A percentile compares a stretch with the other conserved stretches of the same genome.
Evolutionary conservation across 371 early-diverging fungal genomes (phyloP).

Genomic region (Conidiobolus coronatus): DNA sequence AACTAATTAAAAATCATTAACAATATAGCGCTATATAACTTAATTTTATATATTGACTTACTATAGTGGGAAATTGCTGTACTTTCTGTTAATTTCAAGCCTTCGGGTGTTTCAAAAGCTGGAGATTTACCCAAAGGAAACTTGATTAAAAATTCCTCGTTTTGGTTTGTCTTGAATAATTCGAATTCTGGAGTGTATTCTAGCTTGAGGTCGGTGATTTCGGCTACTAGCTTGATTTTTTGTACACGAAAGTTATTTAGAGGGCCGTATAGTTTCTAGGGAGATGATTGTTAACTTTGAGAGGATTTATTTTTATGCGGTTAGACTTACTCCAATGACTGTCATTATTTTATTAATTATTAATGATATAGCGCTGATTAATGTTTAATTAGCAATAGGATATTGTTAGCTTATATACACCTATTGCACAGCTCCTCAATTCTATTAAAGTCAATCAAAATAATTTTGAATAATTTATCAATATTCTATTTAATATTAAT

Average conservation of each 20-base stretch:
- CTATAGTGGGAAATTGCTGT: slow-evolving; percentile 75
- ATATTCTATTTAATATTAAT: too few species aligned
- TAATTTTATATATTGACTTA: slow-evolving; percentile 12
- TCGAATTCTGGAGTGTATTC: slow-evolving; percentile 33
- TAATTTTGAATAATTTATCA: too few species aligned
- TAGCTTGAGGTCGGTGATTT: slow-evolving; percentile 48
- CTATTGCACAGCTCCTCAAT: too few species aligned
- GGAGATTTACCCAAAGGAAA: slow-evolving; percentile 36
- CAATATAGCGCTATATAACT: slow-evolving; percentile 8
- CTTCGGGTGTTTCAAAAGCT: slow-evolving; percentile 49
- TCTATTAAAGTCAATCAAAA: too few species aligned
- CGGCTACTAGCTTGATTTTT: slow-evolving; percentile 51
- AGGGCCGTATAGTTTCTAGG: slow-evolving; percentile 4
- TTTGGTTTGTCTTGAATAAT: slow-evolving; percentile 43
- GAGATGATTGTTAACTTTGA: too few species aligned
- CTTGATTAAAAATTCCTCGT: slow-evolving; percentile 54
- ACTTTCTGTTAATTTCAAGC: slow-evolving; percentile 42
- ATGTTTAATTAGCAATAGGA: too few species aligned
- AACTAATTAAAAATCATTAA: slow-evolving; percentile 14
- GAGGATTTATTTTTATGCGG: too few species aligned
- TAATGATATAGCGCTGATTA: too few species aligned
- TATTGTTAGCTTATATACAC: too few species aligned
- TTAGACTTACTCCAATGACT: too few species aligned
- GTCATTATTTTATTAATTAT: too few species aligned
- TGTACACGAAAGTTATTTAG: slow-evolving; percentile 22